These are phyloP conservation scores for Hymenoscyphus repandus DNA, from an alignment of 2,329 filamentous ascomycete species.

Conservation along the genomic window DNA sequence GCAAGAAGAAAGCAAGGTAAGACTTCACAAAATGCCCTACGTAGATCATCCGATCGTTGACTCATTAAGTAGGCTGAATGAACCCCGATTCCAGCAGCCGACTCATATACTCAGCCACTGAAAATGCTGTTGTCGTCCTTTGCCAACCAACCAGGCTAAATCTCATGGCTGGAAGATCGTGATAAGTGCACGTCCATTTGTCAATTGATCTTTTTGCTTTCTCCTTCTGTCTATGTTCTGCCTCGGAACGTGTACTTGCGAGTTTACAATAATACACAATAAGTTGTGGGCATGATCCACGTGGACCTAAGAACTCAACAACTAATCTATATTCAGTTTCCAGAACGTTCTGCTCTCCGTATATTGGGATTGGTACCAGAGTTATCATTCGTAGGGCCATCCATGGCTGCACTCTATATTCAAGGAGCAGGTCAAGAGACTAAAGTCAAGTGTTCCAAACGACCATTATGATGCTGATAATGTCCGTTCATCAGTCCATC, in stretches of 20 bases:
- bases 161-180: not conserved
- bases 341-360: not conserved
- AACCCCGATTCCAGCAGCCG: not conserved
- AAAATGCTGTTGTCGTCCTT: not conserved
- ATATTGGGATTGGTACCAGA: constrained; percentile 1
- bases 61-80: constrained; percentile 2
- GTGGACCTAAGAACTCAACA: not conserved
- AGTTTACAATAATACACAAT: not conserved
- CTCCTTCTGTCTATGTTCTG: not conserved
- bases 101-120: constrained; percentile 1
- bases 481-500: not conserved
- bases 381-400: not conserved
- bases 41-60: constrained; percentile 1
- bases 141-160: constrained; percentile 3
- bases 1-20: not conserved
- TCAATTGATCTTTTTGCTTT: not conserved
- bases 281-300: not conserved
- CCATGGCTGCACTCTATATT: not conserved
- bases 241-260: constrained; percentile 3
- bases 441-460: not conserved
- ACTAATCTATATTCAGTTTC: not conserved
- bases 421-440: not conserved
- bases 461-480: not conserved
- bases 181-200: not conserved
- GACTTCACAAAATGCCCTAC: not conserved